Percentiles rank a stretch among this genome's conserved stretches.
Conservation (phyloP, 2,329 filamentous ascomycete genomes). For the Neofusicoccum umdonicola region DNA sequence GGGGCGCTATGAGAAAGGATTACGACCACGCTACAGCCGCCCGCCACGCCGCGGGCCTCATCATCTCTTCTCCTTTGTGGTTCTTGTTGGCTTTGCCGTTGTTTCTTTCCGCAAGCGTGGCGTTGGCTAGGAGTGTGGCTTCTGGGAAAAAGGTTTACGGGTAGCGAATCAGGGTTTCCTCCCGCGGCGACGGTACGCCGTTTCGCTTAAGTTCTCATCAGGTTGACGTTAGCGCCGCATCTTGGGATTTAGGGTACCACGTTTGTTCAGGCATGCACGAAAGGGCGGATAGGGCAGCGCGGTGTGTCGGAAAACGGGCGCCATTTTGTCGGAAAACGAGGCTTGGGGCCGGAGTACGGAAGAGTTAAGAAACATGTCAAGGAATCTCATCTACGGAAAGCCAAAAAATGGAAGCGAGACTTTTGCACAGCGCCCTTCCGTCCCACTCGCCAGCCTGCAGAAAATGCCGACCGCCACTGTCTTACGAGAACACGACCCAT, state of each 20-base stretch:
- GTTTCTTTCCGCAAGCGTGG: slow-evolving; percentile 8
- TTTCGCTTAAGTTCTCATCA: slow-evolving; percentile 12
- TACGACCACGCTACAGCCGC: not conserved
- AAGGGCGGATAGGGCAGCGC: not conserved
- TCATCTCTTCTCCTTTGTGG: not conserved
- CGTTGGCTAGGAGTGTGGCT: slow-evolving; percentile 13
- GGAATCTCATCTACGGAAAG: slow-evolving; percentile 10
- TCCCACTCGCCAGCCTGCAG: not conserved
- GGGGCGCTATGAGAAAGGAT: not conserved
- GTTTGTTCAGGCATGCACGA: not conserved
- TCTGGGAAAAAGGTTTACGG: slow-evolving; percentile 7
- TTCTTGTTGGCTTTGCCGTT: slow-evolving; percentile 8
- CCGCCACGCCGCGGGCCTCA: not conserved
- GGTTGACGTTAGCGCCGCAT: slow-evolving; percentile 10
- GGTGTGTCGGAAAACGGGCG: not conserved
- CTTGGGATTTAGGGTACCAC: slow-evolving; percentile 12
- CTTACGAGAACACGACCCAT: slow-evolving; percentile 2
- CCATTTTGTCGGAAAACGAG: not conserved
- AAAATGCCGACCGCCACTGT: not conserved
- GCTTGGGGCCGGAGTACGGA: not conserved
- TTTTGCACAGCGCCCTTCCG: not conserved
- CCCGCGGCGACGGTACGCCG: slow-evolving; percentile 13
- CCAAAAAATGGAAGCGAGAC: slow-evolving; percentile 7
- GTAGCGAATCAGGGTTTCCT: slow-evolving; percentile 15
- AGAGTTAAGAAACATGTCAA: not conserved